A percentile compares a stretch with the other conserved stretches of the same genome.
Evolutionary conservation across 495 filamentous ascomycete genomes (phyloP).

Genomic region (Pyrenula massariospora): DNA sequence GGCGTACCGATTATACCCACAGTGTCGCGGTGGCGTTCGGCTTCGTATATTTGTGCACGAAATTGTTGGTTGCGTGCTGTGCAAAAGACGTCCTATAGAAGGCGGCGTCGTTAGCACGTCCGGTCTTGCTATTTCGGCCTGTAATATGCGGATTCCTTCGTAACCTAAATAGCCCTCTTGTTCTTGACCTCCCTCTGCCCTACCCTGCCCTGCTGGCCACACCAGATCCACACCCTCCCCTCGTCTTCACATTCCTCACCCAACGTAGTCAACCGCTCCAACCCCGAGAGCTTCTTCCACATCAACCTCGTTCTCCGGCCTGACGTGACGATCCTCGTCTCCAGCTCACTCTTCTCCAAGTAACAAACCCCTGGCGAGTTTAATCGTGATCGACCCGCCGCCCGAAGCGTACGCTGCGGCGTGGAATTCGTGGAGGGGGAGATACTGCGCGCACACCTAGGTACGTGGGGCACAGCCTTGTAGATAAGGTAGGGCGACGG

Average conservation of each 20-base stretch:
- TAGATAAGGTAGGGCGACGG: background rate
- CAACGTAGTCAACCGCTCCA: too few species aligned
- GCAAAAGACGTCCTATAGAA: too few species aligned
- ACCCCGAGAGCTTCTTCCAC: background rate
- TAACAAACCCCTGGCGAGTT: background rate
- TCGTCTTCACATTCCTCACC: background rate
- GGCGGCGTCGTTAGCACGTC: too few species aligned
- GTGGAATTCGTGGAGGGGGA: background rate
- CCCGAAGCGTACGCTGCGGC: background rate
- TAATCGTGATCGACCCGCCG: background rate
- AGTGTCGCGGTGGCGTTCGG: too few species aligned
- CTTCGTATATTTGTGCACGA: too few species aligned
- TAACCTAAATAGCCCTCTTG: background rate
- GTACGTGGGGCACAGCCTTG: background rate
- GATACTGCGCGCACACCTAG: background rate
- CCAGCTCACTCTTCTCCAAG: background rate
- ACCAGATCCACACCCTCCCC: background rate
- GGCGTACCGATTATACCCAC: too few species aligned
- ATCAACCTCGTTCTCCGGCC: background rate
- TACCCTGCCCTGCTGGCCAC: background rate
- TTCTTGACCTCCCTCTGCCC: background rate
- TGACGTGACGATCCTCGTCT: background rate
- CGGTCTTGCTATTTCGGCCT: too few species aligned
- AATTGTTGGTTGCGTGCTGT: too few species aligned
- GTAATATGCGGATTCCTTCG: too few species aligned